phyloP scores from a whole-genome alignment of 1,139 yeast species.

The Debaryomyces sp. region DNA sequence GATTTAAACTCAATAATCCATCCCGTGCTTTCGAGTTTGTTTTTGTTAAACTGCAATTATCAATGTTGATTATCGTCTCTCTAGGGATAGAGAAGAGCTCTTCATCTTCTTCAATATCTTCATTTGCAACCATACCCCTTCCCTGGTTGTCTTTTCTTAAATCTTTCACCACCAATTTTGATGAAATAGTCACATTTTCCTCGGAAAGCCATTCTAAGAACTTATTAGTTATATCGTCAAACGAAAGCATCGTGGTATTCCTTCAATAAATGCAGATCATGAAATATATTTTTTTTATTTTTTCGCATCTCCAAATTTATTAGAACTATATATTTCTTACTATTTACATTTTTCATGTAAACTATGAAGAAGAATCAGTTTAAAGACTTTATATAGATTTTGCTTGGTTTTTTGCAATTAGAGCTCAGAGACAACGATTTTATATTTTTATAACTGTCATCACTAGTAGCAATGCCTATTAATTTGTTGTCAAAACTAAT shows the following conservation, averaged over 20 bases:
- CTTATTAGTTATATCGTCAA: constrained; percentile 31
- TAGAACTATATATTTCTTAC: neutral
- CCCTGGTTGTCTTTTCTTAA: constrained; percentile 65
- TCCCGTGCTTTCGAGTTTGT: constrained; percentile 34
- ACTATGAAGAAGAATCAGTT: neutral
- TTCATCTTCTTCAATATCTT: constrained; percentile 61
- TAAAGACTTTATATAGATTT: constrained; percentile 13
- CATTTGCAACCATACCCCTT: constrained; percentile 70
- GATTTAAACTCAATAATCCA: constrained; percentile 48
- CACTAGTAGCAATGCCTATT: constrained; percentile 66
- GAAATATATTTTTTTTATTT: neutral
- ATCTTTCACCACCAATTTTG: constrained; percentile 63
- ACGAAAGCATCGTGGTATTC: constrained; percentile 1
- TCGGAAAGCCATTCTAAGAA: constrained; percentile 57
- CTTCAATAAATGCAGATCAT: neutral
- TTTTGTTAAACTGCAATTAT: constrained; percentile 50
- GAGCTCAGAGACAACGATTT: constrained; percentile 14
- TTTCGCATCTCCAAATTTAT: neutral
- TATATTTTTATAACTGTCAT: constrained; percentile 51
- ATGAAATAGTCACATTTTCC: constrained; percentile 51
- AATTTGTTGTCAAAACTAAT: constrained; percentile 30
- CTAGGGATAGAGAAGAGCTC: constrained; percentile 72
- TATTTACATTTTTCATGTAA: constrained; percentile 1
- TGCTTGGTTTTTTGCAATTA: constrained; percentile 15
- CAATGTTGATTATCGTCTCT: constrained; percentile 54